Evolutionary conservation across 495 filamentous ascomycete genomes (phyloP).

Genomic region (Aspergillus incahuasiensis): DNA sequence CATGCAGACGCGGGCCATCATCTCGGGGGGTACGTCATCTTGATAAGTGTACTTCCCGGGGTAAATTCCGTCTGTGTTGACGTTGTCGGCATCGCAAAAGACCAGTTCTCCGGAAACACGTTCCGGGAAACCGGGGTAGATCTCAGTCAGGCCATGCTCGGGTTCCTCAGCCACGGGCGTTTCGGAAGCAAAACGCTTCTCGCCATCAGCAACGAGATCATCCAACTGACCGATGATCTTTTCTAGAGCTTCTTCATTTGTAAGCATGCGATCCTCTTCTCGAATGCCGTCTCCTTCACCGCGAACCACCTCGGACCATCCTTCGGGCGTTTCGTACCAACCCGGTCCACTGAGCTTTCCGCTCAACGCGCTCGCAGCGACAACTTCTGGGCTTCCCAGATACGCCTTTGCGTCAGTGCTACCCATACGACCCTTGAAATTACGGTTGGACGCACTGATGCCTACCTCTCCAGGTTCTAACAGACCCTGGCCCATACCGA

Average conservation of each 20-base stretch:
- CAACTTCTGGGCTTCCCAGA: slow-evolving; percentile 84
- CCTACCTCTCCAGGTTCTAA: slow-evolving; percentile 83
- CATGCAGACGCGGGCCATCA: slow-evolving; percentile 89
- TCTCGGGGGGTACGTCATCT: slow-evolving; percentile 69
- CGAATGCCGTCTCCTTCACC: slow-evolving; percentile 66
- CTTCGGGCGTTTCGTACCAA: slow-evolving; percentile 68
- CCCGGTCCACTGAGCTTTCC: slow-evolving; percentile 78
- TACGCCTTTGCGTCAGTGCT: slow-evolving; percentile 78
- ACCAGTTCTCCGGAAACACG: slow-evolving; percentile 49
- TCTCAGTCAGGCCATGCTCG: slow-evolving; percentile 35
- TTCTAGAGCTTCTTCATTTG: slow-evolving; percentile 62
- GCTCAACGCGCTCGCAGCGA: slow-evolving; percentile 78
- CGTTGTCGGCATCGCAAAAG: slow-evolving; percentile 53
- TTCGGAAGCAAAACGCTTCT: slow-evolving; percentile 35
- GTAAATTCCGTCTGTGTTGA: slow-evolving; percentile 67
- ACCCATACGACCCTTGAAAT: slow-evolving; percentile 94
- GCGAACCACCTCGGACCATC: slow-evolving; percentile 58
- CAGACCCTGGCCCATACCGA: slow-evolving; percentile 78
- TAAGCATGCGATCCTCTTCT: slow-evolving; percentile 57
- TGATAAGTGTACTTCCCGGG: slow-evolving; percentile 64
- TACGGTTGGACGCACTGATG: slow-evolving; percentile 84
- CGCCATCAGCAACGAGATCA: slow-evolving; percentile 50
- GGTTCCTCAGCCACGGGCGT: slow-evolving; percentile 16
- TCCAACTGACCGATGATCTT: slow-evolving; percentile 65
- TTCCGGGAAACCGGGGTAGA: slow-evolving; percentile 51